phyloP scores from a whole-genome alignment of 2,329 filamentous ascomycete species.

The Emmonsiellopsis sp. region DNA sequence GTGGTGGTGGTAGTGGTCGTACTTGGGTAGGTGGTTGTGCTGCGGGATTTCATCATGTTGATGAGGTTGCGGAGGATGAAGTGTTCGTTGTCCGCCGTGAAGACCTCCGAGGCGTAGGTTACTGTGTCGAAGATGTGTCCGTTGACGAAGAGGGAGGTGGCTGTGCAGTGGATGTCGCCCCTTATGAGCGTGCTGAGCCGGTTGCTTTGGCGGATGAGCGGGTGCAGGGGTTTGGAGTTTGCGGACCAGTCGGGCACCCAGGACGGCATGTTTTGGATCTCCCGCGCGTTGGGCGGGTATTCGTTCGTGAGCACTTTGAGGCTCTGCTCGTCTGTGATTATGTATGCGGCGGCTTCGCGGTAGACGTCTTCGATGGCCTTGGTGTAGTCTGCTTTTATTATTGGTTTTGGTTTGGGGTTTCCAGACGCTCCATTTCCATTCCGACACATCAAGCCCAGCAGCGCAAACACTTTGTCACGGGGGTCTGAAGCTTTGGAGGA shows the following conservation, averaged over 20 bases:
- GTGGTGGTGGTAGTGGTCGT: neutral
- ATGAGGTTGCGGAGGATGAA: slow-evolving; percentile 5
- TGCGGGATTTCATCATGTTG: neutral
- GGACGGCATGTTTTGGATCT: slow-evolving; percentile 3
- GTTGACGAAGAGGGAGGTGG: slow-evolving; percentile 2
- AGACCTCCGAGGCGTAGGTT: slow-evolving; percentile 1
- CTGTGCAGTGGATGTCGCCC: slow-evolving; percentile 3
- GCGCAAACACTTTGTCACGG: slow-evolving; percentile 10
- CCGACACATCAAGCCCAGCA: slow-evolving; percentile 5
- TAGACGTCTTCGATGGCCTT: slow-evolving; percentile 2
- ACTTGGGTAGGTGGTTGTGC: neutral
- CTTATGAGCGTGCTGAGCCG: slow-evolving; percentile 3
- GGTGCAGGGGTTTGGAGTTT: slow-evolving; percentile 3
- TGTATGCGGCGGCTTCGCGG: slow-evolving; percentile 2
- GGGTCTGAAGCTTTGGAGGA: slow-evolving; percentile 4
- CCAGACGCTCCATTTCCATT: neutral
- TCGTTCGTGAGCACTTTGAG: slow-evolving; percentile 4
- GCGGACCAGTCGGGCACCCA: slow-evolving; percentile 10
- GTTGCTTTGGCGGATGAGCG: slow-evolving; percentile 1
- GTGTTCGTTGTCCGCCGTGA: slow-evolving; percentile 1
- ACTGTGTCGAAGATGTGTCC: slow-evolving; percentile 5
- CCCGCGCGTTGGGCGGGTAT: slow-evolving; percentile 3
- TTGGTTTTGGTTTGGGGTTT: neutral
- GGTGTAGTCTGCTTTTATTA: neutral
- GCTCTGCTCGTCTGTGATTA: slow-evolving; percentile 1